Conservation (phyloP, 2,329 filamentous ascomycete genomes). For the Penicillium sp. region DNA sequence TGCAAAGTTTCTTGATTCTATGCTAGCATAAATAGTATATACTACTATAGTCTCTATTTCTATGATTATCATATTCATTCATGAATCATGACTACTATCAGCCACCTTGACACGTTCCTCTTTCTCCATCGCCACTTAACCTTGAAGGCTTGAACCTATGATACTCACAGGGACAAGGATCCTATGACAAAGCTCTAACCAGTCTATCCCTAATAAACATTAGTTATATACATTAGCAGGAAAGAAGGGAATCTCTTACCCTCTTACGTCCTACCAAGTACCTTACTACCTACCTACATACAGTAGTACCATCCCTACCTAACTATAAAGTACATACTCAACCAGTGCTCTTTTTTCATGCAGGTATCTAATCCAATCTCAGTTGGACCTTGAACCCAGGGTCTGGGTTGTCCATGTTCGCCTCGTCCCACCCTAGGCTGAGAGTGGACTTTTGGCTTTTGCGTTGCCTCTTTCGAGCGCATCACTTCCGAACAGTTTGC, state of each 20-base stretch:
- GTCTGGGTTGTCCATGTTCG: conserved; percentile 10
- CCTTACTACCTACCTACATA: not conserved
- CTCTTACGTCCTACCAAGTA: not conserved
- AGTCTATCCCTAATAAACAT: not conserved
- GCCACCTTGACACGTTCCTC: not conserved
- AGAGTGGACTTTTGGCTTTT: conserved; percentile 5
- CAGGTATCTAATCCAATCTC: not conserved
- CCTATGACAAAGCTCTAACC: not conserved
- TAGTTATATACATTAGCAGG: not conserved
- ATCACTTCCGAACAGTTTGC: conserved; percentile 18
- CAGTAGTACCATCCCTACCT: too few species aligned
- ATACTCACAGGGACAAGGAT: not conserved
- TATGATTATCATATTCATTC: not conserved
- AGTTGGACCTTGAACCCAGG: not conserved
- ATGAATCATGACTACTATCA: too few species aligned
- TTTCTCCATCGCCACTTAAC: not conserved
- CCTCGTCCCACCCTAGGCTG: conserved; percentile 20
- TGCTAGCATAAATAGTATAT: too few species aligned
- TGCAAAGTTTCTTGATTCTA: not conserved
- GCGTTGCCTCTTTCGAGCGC: conserved; percentile 23
- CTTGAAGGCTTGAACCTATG: not conserved
- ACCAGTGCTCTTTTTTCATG: not conserved
- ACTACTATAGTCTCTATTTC: too few species aligned
- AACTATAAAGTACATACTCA: too few species aligned
- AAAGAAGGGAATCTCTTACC: not conserved